phyloP scores from a whole-genome alignment of 495 filamentous ascomycete genomes.

The Geopyxis carbonaria region DNA sequence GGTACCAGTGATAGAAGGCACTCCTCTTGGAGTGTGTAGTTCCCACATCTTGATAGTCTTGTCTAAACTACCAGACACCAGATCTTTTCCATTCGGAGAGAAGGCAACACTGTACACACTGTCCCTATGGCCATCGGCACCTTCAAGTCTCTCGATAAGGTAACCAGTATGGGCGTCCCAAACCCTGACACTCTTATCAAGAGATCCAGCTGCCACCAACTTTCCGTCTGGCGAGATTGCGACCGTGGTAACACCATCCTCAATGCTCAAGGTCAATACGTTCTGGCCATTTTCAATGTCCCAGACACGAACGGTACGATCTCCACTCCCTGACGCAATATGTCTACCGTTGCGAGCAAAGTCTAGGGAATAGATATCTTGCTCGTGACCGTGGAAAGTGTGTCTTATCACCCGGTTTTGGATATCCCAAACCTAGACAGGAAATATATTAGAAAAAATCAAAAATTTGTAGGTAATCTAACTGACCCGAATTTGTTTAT shows the following conservation, averaged over 20 bases:
- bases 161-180: slow-evolving; percentile 74
- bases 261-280: slow-evolving; percentile 61
- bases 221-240: slow-evolving; percentile 80
- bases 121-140: slow-evolving; percentile 73
- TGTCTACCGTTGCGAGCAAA: slow-evolving; percentile 74
- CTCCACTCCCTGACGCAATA: slow-evolving; percentile 77
- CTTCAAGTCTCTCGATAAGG: slow-evolving; percentile 68
- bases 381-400: slow-evolving; percentile 72
- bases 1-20: slow-evolving; percentile 40
- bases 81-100: slow-evolving; percentile 68
- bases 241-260: slow-evolving; percentile 81
- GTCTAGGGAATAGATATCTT: slow-evolving; percentile 87
- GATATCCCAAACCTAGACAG: slow-evolving; percentile 74
- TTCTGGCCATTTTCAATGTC: slow-evolving; percentile 61
- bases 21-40: slow-evolving; percentile 48
- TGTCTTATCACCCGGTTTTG: slow-evolving; percentile 53
- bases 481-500: slow-evolving; percentile 77
- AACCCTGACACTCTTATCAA: slow-evolving; percentile 80
- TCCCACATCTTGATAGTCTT: slow-evolving; percentile 97
- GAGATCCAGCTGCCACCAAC: slow-evolving; percentile 69
- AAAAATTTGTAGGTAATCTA: neutral
- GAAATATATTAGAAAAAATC: neutral
- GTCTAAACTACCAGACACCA: slow-evolving; percentile 78
- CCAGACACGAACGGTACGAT: slow-evolving; percentile 78
- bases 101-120: slow-evolving; percentile 89